Evolutionary conservation across 2,329 filamentous ascomycete species (phyloP).

Genomic region (Cephalotrichum gorgonifer): DNA sequence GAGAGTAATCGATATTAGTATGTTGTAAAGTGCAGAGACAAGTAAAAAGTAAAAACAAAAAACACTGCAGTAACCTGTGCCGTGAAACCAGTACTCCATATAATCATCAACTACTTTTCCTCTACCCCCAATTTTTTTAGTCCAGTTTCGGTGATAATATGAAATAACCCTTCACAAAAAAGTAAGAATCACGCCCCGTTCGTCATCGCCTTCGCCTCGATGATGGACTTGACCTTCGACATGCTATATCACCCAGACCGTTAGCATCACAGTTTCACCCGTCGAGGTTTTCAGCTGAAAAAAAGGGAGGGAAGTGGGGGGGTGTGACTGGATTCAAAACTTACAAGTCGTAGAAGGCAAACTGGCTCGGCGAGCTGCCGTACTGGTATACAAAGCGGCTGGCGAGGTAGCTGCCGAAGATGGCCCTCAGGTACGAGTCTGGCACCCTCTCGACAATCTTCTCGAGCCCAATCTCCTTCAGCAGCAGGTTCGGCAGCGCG

Average conservation of each 20-base stretch:
- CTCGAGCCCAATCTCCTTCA: slow-evolving; percentile 85
- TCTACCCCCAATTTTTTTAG: too few relatives aligned
- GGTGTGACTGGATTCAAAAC: too few relatives aligned
- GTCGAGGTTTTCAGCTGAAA: too few relatives aligned
- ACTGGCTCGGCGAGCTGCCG: slow-evolving; percentile 85
- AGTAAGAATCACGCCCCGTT: neutral
- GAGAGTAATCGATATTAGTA: too few relatives aligned
- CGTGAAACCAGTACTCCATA: neutral
- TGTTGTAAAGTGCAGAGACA: too few relatives aligned
- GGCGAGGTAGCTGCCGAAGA: slow-evolving; percentile 92
- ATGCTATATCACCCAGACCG: slow-evolving; percentile 38
- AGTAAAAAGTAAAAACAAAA: neutral
- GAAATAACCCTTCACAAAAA: too few relatives aligned
- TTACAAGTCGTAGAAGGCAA: slow-evolving; percentile 98
- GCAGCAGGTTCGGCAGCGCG: slow-evolving; percentile 72
- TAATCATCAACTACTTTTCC: too few relatives aligned
- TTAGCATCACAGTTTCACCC: slow-evolving; percentile 19
- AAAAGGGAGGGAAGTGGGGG: neutral
- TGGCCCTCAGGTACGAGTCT: slow-evolving; percentile 82
- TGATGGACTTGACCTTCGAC: slow-evolving; percentile 50
- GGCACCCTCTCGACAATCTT: slow-evolving; percentile 81
- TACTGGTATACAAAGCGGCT: slow-evolving; percentile 95
- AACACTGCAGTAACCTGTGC: too few relatives aligned
- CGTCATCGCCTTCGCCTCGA: neutral
- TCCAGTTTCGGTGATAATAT: too few relatives aligned